Evolutionary conservation across 192 early-diverging fungal genomes (phyloP).

Genomic region (Piromyces finnis): DNA sequence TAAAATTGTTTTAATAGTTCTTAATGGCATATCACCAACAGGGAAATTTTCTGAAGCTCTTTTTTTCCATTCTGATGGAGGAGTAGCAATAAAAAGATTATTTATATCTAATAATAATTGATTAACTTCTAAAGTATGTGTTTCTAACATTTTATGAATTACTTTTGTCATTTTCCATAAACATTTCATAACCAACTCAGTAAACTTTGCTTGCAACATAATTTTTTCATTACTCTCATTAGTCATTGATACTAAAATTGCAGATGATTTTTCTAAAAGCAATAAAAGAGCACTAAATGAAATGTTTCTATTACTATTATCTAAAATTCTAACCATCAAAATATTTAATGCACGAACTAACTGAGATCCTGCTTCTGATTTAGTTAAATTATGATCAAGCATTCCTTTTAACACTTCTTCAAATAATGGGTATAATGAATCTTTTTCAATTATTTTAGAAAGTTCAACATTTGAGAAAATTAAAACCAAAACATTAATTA

Average conservation of each 20-base stretch:
- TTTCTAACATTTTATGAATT: conserved; percentile 47
- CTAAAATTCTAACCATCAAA: conserved; percentile 76
- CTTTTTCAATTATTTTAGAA: conserved; percentile 39
- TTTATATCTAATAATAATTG: conserved; percentile 59
- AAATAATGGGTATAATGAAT: conserved; percentile 45
- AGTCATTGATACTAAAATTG: conserved; percentile 8
- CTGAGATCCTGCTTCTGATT: conserved; percentile 30
- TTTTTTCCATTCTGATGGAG: conserved; percentile 73
- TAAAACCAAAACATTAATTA: conserved; percentile 55
- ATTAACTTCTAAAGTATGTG: conserved; percentile 37
- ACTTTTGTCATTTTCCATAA: conserved; percentile 89
- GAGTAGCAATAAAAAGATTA: conserved; percentile 59
- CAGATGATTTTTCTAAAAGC: neutral
- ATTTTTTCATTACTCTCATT: conserved; percentile 3
- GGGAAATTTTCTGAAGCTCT: conserved; percentile 47
- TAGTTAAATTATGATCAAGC: conserved; percentile 54
- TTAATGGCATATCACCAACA: conserved; percentile 79
- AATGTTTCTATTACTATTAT: conserved; percentile 65
- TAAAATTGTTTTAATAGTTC: conserved; percentile 84
- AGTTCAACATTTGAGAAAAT: conserved; percentile 54
- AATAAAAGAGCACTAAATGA: conserved; percentile 34
- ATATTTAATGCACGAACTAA: conserved; percentile 62
- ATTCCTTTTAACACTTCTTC: conserved; percentile 62
- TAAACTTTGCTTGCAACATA: conserved; percentile 46
- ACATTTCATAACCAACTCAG: conserved; percentile 88